phyloP scores from a whole-genome alignment of 345 rosid genomes.

The Cochlearia excelsa region DNA sequence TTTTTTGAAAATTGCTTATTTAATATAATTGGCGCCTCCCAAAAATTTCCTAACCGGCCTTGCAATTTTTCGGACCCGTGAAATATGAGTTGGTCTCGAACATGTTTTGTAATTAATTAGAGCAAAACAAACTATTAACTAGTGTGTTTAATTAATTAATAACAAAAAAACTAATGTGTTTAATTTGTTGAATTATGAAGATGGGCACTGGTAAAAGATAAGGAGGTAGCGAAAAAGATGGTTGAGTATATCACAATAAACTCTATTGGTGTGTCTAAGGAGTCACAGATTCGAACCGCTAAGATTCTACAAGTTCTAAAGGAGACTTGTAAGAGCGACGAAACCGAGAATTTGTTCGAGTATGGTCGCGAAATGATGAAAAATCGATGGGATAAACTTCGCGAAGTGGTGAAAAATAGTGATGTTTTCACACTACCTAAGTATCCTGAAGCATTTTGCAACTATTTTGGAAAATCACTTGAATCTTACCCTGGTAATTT shows the following conservation, averaged over 20 bases:
- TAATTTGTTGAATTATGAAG: conserved; percentile 25
- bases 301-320: conserved; percentile 48
- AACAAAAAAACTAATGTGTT: background rate
- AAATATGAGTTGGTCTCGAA: no score
- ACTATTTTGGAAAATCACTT: conserved; percentile 42
- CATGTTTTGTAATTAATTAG: no score
- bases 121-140: no score
- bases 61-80: no score
- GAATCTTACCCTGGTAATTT: conserved; percentile 50
- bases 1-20: no score
- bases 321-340: conserved; percentile 32
- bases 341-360: conserved; percentile 54
- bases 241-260: conserved; percentile 46
- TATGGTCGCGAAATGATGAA: conserved; percentile 43
- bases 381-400: conserved; percentile 61
- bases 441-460: conserved; percentile 50
- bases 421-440: conserved; percentile 48
- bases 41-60: no score
- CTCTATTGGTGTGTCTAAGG: conserved; percentile 75
- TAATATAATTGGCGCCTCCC: no score
- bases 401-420: conserved; percentile 38
- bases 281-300: conserved; percentile 76
- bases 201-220: conserved; percentile 78
- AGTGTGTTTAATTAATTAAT: no score
- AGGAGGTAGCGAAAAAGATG: conserved; percentile 63